phyloP scores from a whole-genome alignment of 352 stramenopile species.

The Globisporangium paddicum region DNA sequence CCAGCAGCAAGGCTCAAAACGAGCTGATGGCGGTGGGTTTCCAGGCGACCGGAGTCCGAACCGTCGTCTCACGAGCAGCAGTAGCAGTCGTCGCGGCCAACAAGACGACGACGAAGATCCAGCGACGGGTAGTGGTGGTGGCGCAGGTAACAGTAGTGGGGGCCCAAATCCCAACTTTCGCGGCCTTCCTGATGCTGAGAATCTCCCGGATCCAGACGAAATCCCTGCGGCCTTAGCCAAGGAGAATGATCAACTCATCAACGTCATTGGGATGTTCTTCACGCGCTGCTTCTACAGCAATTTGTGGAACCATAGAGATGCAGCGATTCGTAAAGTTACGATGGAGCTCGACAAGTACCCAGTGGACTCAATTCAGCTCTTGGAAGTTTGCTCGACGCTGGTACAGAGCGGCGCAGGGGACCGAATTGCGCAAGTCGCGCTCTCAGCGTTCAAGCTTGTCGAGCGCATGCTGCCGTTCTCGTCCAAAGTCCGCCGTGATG shows the following conservation, averaged over 20 bases:
- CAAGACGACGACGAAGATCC: conserved; percentile 21
- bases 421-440: conserved; percentile 66
- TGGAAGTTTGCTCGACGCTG: conserved; percentile 62
- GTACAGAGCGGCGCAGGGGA: conserved; percentile 71
- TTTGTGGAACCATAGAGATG: conserved; percentile 81
- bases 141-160: not conserved
- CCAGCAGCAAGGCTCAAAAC: conserved; percentile 11
- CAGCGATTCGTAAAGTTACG: conserved; percentile 79
- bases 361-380: conserved; percentile 36
- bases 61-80: conserved; percentile 15
- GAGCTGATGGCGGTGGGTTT: not conserved
- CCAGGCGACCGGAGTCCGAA: conserved; percentile 7
- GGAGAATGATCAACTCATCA: conserved; percentile 73
- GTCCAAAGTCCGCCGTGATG: conserved; percentile 37
- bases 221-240: conserved; percentile 61
- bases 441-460: conserved; percentile 67
- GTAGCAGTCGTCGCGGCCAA: not conserved
- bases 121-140: conserved; percentile 9
- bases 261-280: conserved; percentile 70
- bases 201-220: conserved; percentile 67
- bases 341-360: conserved; percentile 62
- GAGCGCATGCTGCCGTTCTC: conserved; percentile 55
- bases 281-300: conserved; percentile 85
- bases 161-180: conserved; percentile 47
- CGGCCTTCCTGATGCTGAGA: conserved; percentile 64